Percentiles rank a stretch among this genome's conserved stretches.
phyloP scores from a whole-genome alignment of 805 yeast species.

The Metschnikowia lochheadii region DNA sequence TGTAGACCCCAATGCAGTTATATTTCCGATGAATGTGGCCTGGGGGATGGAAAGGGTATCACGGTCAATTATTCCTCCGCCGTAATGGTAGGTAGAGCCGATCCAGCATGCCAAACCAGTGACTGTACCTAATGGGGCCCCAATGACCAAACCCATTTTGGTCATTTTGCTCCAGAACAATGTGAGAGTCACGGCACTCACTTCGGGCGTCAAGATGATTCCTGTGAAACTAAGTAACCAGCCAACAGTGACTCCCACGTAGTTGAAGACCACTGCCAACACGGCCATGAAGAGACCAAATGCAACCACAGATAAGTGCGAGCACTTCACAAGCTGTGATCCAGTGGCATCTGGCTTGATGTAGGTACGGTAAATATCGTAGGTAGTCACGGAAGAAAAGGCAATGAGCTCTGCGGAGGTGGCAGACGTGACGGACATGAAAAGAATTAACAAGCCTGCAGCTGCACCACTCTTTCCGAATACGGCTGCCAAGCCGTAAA shows the following conservation, averaged over 20 bases:
- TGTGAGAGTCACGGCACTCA: slow-evolving; percentile 28
- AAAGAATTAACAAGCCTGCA: slow-evolving; percentile 36
- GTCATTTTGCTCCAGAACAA: slow-evolving; percentile 34
- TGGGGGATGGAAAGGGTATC: slow-evolving; percentile 4
- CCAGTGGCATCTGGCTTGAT: slow-evolving; percentile 39
- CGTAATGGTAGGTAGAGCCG: slow-evolving; percentile 6
- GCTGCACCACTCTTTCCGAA: slow-evolving; percentile 42
- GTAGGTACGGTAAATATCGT: slow-evolving; percentile 39
- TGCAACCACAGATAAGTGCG: slow-evolving; percentile 30
- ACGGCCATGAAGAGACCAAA: slow-evolving; percentile 43
- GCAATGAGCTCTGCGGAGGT: slow-evolving; percentile 42
- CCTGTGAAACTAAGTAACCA: slow-evolving; percentile 41
- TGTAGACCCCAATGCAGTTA: slow-evolving; percentile 4
- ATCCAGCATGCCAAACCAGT: slow-evolving; percentile 24
- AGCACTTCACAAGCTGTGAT: slow-evolving; percentile 28
- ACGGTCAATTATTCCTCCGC: slow-evolving; percentile 3
- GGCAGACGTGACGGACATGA: slow-evolving; percentile 43
- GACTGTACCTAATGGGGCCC: slow-evolving; percentile 21
- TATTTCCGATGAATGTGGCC: slow-evolving; percentile 8
- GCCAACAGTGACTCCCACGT: slow-evolving; percentile 38
- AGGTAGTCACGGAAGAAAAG: slow-evolving; percentile 35
- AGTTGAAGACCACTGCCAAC: slow-evolving; percentile 34
- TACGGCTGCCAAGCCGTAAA: slow-evolving; percentile 29
- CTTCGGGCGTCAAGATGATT: slow-evolving; percentile 37
- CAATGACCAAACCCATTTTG: slow-evolving; percentile 16